Percentiles rank a stretch among this genome's conserved stretches.
Evolutionary conservation across 441 rosid species (phyloP).

Genomic region (Corymbia citriodora): DNA sequence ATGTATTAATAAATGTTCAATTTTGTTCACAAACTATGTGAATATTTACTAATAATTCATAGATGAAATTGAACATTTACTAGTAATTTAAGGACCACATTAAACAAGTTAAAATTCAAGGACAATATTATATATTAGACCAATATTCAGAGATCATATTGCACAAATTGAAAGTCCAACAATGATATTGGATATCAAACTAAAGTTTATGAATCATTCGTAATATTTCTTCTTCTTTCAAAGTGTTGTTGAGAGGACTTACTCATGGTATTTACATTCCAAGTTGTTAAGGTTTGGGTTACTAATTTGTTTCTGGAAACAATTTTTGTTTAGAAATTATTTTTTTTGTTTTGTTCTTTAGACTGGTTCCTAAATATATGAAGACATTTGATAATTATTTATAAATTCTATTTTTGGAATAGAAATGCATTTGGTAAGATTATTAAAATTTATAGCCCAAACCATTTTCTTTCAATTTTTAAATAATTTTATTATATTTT

Average conservation of each 20-base stretch:
- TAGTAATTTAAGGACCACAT: rapidly evolving
- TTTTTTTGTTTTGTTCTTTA: too few species aligned
- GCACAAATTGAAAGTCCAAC: background rate
- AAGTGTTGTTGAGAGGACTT: background rate
- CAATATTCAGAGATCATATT: background rate
- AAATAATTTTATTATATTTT: too few species aligned
- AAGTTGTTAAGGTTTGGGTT: too few species aligned
- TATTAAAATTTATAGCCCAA: too few species aligned
- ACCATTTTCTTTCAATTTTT: too few species aligned
- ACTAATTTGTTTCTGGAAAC: too few species aligned
- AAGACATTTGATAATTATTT: too few species aligned
- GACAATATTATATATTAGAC: rapidly evolving
- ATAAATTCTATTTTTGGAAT: too few species aligned
- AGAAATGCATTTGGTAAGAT: too few species aligned
- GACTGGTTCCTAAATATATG: too few species aligned
- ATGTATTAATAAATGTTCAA: background rate
- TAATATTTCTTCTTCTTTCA: background rate
- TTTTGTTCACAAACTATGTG: background rate
- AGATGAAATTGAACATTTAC: background rate
- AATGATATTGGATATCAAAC: background rate
- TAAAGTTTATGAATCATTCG: background rate
- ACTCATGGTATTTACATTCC: too few species aligned
- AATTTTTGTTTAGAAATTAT: too few species aligned
- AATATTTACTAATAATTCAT: background rate
- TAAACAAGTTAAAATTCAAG: background rate